phyloP scores from a whole-genome alignment of 202 grass and related monocot genomes.

The Alloteropsis angusta region DNA sequence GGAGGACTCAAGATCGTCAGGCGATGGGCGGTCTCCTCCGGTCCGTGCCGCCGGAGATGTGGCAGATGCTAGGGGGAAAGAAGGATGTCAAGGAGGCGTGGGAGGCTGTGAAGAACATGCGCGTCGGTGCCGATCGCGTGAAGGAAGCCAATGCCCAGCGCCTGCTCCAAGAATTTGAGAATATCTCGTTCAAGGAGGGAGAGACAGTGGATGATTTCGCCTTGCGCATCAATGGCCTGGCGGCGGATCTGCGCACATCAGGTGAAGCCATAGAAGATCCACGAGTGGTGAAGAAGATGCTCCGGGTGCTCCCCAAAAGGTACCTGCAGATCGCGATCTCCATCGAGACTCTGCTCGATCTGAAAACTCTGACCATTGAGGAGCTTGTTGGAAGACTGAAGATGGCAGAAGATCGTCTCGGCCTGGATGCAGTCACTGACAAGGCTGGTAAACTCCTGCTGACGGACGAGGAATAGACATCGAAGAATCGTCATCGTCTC shows the following conservation, averaged over 20 bases:
- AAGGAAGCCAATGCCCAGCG: background rate
- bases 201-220: background rate
- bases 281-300: background rate
- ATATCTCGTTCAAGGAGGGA: background rate
- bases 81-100: background rate
- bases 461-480: background rate
- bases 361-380: background rate
- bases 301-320: too few relatives aligned
- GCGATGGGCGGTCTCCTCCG: background rate
- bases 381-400: background rate
- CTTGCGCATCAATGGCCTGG: background rate
- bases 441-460: background rate
- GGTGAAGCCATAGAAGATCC: background rate
- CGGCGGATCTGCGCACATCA: background rate
- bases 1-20: background rate
- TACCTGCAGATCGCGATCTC: too few relatives aligned
- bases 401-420: background rate
- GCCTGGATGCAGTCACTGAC: background rate
- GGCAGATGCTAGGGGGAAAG: background rate
- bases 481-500: background rate
- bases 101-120: background rate
- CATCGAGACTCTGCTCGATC: background rate
- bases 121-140: too few relatives aligned
- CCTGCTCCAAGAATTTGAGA: background rate
- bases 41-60: background rate